Conservation (phyloP, 2,329 filamentous ascomycete genomes). For the Trichoderma arundinaceum region DNA sequence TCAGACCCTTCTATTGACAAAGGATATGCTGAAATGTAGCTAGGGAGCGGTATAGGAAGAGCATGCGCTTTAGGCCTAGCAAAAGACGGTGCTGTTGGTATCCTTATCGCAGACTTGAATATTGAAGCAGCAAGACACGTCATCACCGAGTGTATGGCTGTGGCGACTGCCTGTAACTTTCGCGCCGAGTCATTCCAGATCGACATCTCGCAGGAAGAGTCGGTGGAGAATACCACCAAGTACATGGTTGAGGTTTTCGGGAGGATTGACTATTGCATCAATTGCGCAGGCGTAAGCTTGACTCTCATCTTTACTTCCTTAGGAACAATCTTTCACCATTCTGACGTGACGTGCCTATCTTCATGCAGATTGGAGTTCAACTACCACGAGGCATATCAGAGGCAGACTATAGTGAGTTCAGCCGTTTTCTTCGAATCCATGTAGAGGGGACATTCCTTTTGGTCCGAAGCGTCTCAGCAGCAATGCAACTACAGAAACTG, state of each 20-base stretch:
- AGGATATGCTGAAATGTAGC: neutral
- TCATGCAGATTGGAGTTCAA: slow-evolving; percentile 24
- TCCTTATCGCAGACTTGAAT: slow-evolving; percentile 33
- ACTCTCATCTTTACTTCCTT: neutral
- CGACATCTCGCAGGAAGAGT: slow-evolving; percentile 33
- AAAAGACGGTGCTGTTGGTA: slow-evolving; percentile 31
- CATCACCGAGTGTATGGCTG: slow-evolving; percentile 22
- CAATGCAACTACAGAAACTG: slow-evolving; percentile 32
- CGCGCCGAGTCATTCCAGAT: slow-evolving; percentile 14
- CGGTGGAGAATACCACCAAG: slow-evolving; percentile 25
- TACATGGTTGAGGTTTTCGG: slow-evolving; percentile 28
- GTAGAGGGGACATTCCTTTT: slow-evolving; percentile 33
- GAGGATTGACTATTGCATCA: slow-evolving; percentile 36
- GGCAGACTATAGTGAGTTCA: slow-evolving; percentile 30
- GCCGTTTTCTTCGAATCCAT: slow-evolving; percentile 30
- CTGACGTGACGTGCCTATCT: neutral
- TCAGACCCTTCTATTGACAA: too few species aligned
- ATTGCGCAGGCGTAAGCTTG: slow-evolving; percentile 31
- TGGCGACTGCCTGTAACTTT: slow-evolving; percentile 31
- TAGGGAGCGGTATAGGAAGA: slow-evolving; percentile 36
- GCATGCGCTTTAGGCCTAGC: slow-evolving; percentile 32
- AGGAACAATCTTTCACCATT: neutral
- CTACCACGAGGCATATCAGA: slow-evolving; percentile 28
- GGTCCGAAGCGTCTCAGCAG: slow-evolving; percentile 13
- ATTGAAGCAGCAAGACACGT: slow-evolving; percentile 26